Conservation (phyloP, 805 yeast species). For the Candida gorgasii region DNA sequence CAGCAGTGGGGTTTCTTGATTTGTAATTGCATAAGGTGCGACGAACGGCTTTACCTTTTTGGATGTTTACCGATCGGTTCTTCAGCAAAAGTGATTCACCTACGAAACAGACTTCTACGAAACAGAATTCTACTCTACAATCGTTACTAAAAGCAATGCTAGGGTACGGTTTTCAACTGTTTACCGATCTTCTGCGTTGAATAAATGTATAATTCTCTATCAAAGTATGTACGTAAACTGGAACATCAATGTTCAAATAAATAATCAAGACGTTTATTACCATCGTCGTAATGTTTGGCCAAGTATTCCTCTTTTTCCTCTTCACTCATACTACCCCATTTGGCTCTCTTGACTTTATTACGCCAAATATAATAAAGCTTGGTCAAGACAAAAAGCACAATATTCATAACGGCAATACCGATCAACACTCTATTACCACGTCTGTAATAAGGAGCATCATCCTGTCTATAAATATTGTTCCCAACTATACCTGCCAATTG, state of each 20-base stretch:
- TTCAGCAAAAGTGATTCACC: too few relatives aligned
- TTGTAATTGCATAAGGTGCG: too few relatives aligned
- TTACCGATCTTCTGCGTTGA: too few relatives aligned
- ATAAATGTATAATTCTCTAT: too few relatives aligned
- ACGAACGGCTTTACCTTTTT: too few relatives aligned
- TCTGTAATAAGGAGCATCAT: constrained; percentile 28
- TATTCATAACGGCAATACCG: constrained; percentile 17
- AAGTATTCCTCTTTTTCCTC: constrained; percentile 21
- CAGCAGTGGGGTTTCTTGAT: too few relatives aligned
- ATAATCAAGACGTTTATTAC: constrained; percentile 26
- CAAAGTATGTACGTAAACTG: too few relatives aligned
- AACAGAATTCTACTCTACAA: too few relatives aligned
- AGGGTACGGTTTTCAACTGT: too few relatives aligned
- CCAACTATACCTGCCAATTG: constrained; percentile 28
- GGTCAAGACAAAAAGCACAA: constrained; percentile 20
- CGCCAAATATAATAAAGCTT: constrained; percentile 25
- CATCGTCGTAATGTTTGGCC: constrained; percentile 19
- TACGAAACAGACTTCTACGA: too few relatives aligned
- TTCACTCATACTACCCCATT: constrained; percentile 20
- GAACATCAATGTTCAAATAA: constrained; percentile 21
- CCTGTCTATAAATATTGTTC: constrained; percentile 25
- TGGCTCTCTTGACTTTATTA: constrained; percentile 18
- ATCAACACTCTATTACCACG: constrained; percentile 26
- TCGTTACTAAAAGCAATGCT: too few relatives aligned
- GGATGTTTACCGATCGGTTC: too few relatives aligned